Evolutionary conservation across 192 early-diverging fungal species (phyloP).

Genomic region (Gigaspora rosea): DNA sequence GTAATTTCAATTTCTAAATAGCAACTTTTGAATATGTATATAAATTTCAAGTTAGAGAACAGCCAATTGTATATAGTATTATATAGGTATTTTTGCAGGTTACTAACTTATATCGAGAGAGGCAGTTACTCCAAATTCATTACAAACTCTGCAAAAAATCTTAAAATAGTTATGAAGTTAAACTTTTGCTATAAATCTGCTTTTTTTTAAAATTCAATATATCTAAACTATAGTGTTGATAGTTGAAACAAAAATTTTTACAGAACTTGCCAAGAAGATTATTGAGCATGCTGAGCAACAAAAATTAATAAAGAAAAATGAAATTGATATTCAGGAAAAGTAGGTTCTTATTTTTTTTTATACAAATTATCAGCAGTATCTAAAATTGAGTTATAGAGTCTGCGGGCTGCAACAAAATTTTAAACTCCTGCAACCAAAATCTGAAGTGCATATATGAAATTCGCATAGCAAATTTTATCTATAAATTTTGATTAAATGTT

Average conservation of each 20-base stretch:
- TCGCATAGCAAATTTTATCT: too few species aligned
- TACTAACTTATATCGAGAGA: slow-evolving; percentile 4
- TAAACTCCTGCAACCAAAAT: too few species aligned
- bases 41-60: slow-evolving; percentile 27
- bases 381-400: too few species aligned
- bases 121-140: slow-evolving; percentile 25
- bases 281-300: slow-evolving; percentile 12
- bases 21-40: slow-evolving; percentile 26
- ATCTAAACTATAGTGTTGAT: slow-evolving; percentile 24
- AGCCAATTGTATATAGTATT: slow-evolving; percentile 11
- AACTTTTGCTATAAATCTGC: slow-evolving; percentile 31
- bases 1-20: slow-evolving; percentile 15
- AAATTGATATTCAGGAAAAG: slow-evolving; percentile 25
- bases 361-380: slow-evolving; percentile 28
- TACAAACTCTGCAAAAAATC: slow-evolving; percentile 22
- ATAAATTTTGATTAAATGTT: too few species aligned
- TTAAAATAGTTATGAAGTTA: slow-evolving; percentile 25
- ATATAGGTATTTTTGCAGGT: slow-evolving; percentile 25
- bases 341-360: slow-evolving; percentile 24
- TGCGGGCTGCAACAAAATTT: too few species aligned
- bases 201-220: slow-evolving; percentile 16
- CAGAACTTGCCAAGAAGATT: slow-evolving; percentile 24
- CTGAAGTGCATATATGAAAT: too few species aligned
- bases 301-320: slow-evolving; percentile 15
- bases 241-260: slow-evolving; percentile 19